Evolutionary conservation across 345 rosid species (phyloP).

Genomic region (Eucalyptus microcorys): DNA sequence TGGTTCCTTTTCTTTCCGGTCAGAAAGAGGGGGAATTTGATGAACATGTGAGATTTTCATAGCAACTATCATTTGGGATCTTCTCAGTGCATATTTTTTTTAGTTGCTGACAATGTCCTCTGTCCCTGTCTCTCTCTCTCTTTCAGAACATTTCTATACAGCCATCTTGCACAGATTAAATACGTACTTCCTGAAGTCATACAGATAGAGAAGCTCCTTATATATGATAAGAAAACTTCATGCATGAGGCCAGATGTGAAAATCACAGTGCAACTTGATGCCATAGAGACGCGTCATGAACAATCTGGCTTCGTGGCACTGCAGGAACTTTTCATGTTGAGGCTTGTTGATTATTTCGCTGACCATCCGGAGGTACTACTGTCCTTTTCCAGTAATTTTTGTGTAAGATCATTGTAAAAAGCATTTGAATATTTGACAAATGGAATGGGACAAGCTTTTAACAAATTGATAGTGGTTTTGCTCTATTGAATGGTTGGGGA

Average conservation of each 20-base stretch:
- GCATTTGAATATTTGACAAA: not conserved
- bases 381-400: not conserved
- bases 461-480: not conserved
- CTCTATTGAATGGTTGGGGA: not conserved
- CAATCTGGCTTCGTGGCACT: conserved; percentile 23
- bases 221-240: conserved; percentile 27
- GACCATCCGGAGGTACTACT: conserved; percentile 30
- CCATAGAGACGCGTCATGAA: conserved; percentile 12
- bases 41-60: not conserved
- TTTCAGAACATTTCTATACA: conserved; percentile 17
- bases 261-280: conserved; percentile 18
- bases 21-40: not conserved
- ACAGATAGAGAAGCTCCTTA: conserved; percentile 22
- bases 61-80: not conserved
- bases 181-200: conserved; percentile 35
- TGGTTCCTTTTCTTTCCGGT: not conserved
- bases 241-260: conserved; percentile 33
- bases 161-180: conserved; percentile 35
- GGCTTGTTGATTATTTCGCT: conserved; percentile 14
- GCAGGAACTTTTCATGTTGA: conserved; percentile 12
- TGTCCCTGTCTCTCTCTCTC: not conserved
- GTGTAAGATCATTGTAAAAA: not conserved
- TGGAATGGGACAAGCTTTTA: not conserved
- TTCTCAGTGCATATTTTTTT: not conserved
- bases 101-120: not conserved